Percentiles rank a stretch among this genome's conserved stretches.
Evolutionary conservation across 495 filamentous ascomycete genomes (phyloP).

Genomic region (Oidiodendron maius): DNA sequence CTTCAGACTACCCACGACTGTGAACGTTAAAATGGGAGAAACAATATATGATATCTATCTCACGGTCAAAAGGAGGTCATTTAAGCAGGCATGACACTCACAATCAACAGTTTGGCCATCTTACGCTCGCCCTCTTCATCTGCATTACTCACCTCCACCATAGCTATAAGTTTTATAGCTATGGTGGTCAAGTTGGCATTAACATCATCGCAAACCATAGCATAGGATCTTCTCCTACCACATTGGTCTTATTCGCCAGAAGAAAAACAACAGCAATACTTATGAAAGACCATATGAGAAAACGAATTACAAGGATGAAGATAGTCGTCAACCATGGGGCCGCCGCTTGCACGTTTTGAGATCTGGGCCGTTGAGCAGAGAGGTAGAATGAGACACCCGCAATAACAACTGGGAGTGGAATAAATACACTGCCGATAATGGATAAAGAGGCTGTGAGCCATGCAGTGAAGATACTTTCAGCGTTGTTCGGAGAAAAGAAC

Average conservation of each 20-base stretch:
- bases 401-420: conserved; percentile 63
- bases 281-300: conserved; percentile 58
- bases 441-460: conserved; percentile 64
- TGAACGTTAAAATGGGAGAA: conserved; percentile 28
- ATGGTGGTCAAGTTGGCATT: conserved; percentile 70
- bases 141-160: conserved; percentile 59
- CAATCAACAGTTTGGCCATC: conserved; percentile 63
- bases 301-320: conserved; percentile 53
- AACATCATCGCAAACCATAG: conserved; percentile 75
- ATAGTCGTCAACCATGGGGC: conserved; percentile 46
- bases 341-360: conserved; percentile 30
- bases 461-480: conserved; percentile 66
- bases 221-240: conserved; percentile 60
- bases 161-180: conserved; percentile 60
- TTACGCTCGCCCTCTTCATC: conserved; percentile 56
- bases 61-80: not conserved
- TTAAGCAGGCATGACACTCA: conserved; percentile 5
- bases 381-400: conserved; percentile 63
- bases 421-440: conserved; percentile 66
- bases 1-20: conserved; percentile 28
- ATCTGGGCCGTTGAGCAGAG: conserved; percentile 45
- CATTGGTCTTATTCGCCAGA: conserved; percentile 50
- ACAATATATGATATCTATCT: conserved; percentile 24
- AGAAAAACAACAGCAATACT: conserved; percentile 56
- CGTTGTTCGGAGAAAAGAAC: conserved; percentile 56